Evolutionary conservation across 306 rosid genomes (phyloP).

Genomic region (Leucaena leucocephala): DNA sequence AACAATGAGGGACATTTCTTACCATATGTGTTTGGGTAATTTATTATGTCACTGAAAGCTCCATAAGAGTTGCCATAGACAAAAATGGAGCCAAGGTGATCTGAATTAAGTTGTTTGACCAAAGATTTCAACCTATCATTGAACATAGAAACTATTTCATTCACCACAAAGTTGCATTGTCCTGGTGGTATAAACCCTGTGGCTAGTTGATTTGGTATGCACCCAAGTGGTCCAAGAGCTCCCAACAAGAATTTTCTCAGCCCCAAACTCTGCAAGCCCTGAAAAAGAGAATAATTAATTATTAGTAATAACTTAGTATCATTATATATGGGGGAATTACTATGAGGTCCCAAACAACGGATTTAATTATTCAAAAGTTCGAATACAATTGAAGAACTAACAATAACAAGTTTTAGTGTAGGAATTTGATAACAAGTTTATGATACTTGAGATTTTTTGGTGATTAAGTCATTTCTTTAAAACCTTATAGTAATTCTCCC

Average conservation of each 20-base stretch:
- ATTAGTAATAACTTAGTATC: no score
- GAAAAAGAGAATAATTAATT: neutral
- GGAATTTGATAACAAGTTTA: no score
- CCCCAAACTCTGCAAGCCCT: conserved; percentile 42
- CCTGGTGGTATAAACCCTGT: conserved; percentile 14
- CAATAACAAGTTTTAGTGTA: no score
- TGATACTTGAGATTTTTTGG: no score
- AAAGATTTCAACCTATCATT: conserved; percentile 37
- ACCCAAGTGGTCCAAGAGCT: conserved; percentile 49
- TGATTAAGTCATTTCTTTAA: no score
- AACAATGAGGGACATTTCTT: conserved; percentile 21
- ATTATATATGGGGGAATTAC: no score
- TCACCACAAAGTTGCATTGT: conserved; percentile 8
- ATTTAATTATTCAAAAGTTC: no score
- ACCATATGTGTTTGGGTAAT: conserved; percentile 36
- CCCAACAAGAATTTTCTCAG: conserved; percentile 43
- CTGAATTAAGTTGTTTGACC: conserved; percentile 41
- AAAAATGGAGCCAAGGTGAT: conserved; percentile 31
- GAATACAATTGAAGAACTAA: no score
- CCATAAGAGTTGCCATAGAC: conserved; percentile 36
- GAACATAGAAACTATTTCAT: conserved; percentile 32
- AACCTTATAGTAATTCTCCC: no score
- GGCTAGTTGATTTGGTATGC: conserved; percentile 46
- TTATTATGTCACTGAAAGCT: conserved; percentile 19
- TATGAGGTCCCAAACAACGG: no score